Percentiles rank a stretch among this genome's conserved stretches.
Conservation (phyloP, 2,329 filamentous ascomycete genomes). For the Xylariaceae sp. region DNA sequence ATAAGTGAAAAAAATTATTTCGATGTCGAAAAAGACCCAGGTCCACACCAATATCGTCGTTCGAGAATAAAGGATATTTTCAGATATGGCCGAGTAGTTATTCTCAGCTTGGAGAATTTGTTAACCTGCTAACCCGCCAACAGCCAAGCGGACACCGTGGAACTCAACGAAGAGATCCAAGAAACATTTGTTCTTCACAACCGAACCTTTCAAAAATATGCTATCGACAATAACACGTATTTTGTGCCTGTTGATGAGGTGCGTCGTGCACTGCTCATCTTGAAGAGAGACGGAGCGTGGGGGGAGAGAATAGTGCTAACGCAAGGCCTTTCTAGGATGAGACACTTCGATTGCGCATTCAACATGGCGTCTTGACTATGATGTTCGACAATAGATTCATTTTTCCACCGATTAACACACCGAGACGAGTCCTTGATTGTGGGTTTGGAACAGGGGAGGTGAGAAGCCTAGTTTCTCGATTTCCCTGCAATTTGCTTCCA, state of each 20-base stretch:
- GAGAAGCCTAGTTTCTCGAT: constrained; percentile 10
- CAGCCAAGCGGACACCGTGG: constrained; percentile 51
- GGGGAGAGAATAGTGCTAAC: constrained; percentile 11
- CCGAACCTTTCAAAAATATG: constrained; percentile 71
- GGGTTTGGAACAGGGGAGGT: constrained; percentile 71
- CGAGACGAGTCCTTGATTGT: constrained; percentile 71
- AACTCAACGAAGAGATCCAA: constrained; percentile 61
- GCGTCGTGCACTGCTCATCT: constrained; percentile 20
- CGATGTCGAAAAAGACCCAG: constrained; percentile 12
- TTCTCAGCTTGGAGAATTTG: constrained; percentile 21
- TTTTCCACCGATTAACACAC: constrained; percentile 69
- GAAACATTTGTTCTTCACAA: constrained; percentile 67
- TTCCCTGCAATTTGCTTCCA: not conserved
- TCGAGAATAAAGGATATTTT: constrained; percentile 12
- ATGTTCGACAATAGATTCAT: constrained; percentile 72
- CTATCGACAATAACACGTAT: constrained; percentile 69
- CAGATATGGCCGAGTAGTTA: constrained; percentile 40
- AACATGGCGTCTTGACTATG: constrained; percentile 67
- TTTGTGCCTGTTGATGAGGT: constrained; percentile 77
- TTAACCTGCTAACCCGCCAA: constrained; percentile 33
- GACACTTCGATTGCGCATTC: constrained; percentile 66
- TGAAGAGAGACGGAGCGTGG: not conserved
- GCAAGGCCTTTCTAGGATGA: constrained; percentile 62
- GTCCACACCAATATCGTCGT: constrained; percentile 2
- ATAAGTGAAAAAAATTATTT: constrained; percentile 13